phyloP scores from a whole-genome alignment of 2,329 filamentous ascomycete species.

The Zasmidium angulare region DNA sequence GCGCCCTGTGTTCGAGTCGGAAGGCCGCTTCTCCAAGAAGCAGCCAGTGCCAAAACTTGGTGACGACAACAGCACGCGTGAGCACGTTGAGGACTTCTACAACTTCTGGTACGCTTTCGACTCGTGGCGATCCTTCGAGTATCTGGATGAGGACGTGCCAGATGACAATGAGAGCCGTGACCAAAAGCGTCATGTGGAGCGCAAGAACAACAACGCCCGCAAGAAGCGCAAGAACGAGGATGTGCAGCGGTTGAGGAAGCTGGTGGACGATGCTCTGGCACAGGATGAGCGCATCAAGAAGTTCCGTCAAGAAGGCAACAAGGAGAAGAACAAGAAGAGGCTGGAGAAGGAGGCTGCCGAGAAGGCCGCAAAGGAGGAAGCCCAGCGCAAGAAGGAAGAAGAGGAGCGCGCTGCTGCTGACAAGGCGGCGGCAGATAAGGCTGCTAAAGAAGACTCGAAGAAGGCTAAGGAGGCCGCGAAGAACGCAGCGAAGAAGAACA shows the following conservation, averaged over 20 bases:
- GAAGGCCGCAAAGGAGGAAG: slow-evolving; percentile 83
- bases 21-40: slow-evolving; percentile 86
- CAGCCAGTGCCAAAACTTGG: slow-evolving; percentile 88
- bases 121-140: slow-evolving; percentile 96
- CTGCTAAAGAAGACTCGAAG: slow-evolving; percentile 77
- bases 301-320: slow-evolving; percentile 88
- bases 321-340: slow-evolving; percentile 94
- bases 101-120: slow-evolving; percentile 99
- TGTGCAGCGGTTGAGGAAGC: slow-evolving; percentile 80
- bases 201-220: slow-evolving; percentile 95
- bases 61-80: slow-evolving; percentile 77
- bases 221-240: slow-evolving; percentile 99
- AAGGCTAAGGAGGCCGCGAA: slow-evolving; percentile 99
- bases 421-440: slow-evolving; percentile 70
- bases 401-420: slow-evolving; percentile 62
- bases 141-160: slow-evolving; percentile 96
- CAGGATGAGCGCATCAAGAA: slow-evolving; percentile 95
- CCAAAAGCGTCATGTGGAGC: slow-evolving; percentile 96
- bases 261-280: slow-evolving; percentile 82
- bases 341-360: slow-evolving; percentile 88
- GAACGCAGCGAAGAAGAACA: slow-evolving; percentile 99
- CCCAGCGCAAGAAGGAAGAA: slow-evolving; percentile 77
- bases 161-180: slow-evolving; percentile 99
- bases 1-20: slow-evolving; percentile 84
- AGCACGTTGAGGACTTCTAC: slow-evolving; percentile 93